Conservation (phyloP, 2,329 filamentous ascomycete species). For the Xylariaceae sp. region DNA sequence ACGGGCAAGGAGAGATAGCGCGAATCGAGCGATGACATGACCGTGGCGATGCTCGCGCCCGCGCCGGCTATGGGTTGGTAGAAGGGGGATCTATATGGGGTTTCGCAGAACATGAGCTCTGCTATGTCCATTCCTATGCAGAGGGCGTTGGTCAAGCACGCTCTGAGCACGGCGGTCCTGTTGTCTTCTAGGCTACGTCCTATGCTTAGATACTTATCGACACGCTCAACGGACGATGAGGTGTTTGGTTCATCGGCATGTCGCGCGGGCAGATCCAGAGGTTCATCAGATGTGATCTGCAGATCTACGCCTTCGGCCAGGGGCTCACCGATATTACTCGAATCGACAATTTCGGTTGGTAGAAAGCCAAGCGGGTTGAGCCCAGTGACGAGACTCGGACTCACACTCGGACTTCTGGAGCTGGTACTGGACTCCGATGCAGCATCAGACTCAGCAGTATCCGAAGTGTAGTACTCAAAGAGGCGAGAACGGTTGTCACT, state of each 20-base stretch:
- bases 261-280: no score
- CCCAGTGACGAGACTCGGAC: no score
- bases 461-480: neutral
- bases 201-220: neutral
- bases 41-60: constrained; percentile 13
- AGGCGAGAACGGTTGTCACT: neutral
- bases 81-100: constrained; percentile 31
- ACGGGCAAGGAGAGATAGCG: constrained; percentile 21
- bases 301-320: no score
- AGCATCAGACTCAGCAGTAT: no score
- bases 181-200: constrained; percentile 14
- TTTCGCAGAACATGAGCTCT: constrained; percentile 19
- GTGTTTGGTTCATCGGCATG: no score
- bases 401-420: no score
- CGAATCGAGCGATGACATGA: constrained; percentile 22
- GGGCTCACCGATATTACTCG: no score
- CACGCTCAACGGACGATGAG: neutral
- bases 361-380: no score
- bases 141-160: constrained; percentile 24
- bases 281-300: no score
- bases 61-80: constrained; percentile 20
- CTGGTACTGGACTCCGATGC: no score
- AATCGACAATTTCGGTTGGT: no score
- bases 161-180: constrained; percentile 20
- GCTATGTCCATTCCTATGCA: constrained; percentile 24